Percentiles rank a stretch among this genome's conserved stretches.
Conservation (phyloP, 495 filamentous ascomycete species). For the Halenospora varia region DNA sequence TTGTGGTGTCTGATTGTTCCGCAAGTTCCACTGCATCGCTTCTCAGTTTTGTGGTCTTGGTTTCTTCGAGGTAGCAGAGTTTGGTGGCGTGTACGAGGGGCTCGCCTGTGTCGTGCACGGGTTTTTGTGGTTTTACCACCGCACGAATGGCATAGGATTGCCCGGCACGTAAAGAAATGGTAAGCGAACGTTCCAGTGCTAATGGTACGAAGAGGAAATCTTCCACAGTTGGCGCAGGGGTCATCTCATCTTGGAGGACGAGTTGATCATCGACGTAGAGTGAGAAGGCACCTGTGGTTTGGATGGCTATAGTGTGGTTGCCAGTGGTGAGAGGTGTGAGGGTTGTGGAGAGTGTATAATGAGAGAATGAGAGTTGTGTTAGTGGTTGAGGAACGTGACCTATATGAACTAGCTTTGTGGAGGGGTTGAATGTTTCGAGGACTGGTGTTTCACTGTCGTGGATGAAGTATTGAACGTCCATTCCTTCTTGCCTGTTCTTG, state of each 20-base stretch:
- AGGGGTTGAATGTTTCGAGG: not conserved
- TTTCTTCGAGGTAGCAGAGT: slow-evolving; percentile 5
- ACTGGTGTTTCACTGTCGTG: not conserved
- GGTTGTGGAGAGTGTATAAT: slow-evolving; percentile 2
- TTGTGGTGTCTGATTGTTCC: slow-evolving; percentile 47
- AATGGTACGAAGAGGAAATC: slow-evolving; percentile 8
- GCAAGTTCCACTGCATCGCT: slow-evolving; percentile 47
- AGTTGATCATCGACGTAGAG: not conserved
- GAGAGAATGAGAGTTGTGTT: not conserved
- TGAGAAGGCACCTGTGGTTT: not conserved
- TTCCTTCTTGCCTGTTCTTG: slow-evolving; percentile 2
- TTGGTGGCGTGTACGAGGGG: not conserved
- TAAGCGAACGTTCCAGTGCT: not conserved
- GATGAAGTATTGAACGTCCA: slow-evolving; percentile 5
- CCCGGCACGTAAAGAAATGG: not conserved
- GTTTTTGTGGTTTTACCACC: not conserved
- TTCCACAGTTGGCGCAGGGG: slow-evolving; percentile 4
- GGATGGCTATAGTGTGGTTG: slow-evolving; percentile 2
- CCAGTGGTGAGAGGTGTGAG: slow-evolving; percentile 7
- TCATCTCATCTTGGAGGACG: not conserved
- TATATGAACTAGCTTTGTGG: not conserved
- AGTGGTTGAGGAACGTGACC: not conserved
- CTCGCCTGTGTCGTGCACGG: not conserved
- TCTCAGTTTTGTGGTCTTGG: not conserved
- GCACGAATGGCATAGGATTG: not conserved